Conservation (phyloP, 306 rosid genomes). For the Ochetophila trinervis region DNA sequence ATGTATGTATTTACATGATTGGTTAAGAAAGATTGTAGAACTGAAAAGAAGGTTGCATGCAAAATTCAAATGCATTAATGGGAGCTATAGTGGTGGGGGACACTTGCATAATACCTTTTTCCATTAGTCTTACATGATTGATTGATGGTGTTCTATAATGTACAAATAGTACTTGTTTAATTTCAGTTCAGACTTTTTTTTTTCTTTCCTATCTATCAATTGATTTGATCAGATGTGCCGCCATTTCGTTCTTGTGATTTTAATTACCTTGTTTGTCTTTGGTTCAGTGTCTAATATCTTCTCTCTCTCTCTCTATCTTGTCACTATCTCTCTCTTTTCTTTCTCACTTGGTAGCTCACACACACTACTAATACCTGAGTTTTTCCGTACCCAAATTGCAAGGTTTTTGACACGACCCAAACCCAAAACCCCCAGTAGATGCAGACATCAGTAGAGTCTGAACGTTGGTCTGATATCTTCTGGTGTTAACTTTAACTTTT, state of each 20-base stretch:
- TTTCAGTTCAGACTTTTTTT: constrained; percentile 14
- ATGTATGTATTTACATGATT: neutral
- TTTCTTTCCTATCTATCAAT: constrained; percentile 25
- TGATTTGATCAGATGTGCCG: constrained; percentile 91
- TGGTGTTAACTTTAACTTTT: constrained; percentile 46
- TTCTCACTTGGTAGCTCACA: neutral
- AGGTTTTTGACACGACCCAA: constrained; percentile 32
- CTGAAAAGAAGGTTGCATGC: constrained; percentile 53
- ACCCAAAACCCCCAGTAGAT: constrained; percentile 16
- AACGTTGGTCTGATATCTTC: constrained; percentile 23
- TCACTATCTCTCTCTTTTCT: neutral
- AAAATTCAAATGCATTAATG: constrained; percentile 40
- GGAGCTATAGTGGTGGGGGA: constrained; percentile 25
- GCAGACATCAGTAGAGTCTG: constrained; percentile 35
- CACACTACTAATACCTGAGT: neutral
- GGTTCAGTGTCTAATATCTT: constrained; percentile 3
- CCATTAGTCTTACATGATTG: constrained; percentile 50
- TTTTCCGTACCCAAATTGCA: constrained; percentile 26
- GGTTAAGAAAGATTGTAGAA: neutral
- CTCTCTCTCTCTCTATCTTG: constrained; percentile 17
- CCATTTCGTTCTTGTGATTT: constrained; percentile 59
- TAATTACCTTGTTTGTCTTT: constrained; percentile 25
- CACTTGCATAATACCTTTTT: constrained; percentile 39
- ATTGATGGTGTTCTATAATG: constrained; percentile 46
- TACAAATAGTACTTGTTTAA: constrained; percentile 27